Base-by-base conservation (phyloP, 441 rosid species). In the Bruguiera hainesii region DNA sequence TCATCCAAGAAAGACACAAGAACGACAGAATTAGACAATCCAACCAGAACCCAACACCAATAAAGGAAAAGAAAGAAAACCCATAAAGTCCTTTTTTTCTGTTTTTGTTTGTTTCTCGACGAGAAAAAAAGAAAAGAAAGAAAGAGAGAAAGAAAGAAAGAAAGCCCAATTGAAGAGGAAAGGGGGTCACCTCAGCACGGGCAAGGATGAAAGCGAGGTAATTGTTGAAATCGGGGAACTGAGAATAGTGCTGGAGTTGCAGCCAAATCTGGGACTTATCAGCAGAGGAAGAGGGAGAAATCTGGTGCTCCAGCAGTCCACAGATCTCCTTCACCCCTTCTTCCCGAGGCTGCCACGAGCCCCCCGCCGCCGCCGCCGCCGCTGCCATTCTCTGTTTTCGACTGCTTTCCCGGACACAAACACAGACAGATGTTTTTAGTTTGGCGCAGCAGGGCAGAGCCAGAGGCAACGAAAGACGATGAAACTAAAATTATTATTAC, bases 241-340 rank as follows among this genome's bases (percentile, higher is more conserved):
- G 94, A 63, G 98, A 92, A 80, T 83, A 88, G 81, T 84, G 93
- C 11, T 96, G 91, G 53, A 96, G 97, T 65, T 96, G 95, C 77
- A 87, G 87, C 98, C 91, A 85, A 83, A 93, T 85, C 94, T 86
- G 98, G 68, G 97, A 90, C 88, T 95, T 92, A 73, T 90, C 98
- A 55, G 85, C 86, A 50, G 84, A 76, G 66, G 96, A 88, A 76
- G 96, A 71, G 56, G 95, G 95, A 21, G 97, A 95, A 70, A 95
- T 92, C 84, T 95, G 99, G 69, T 89, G 91, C 79, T 90, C 92
- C 52, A 92, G 82, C 65, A 96, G 71, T 29, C 71, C 70, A 70
- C 96, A 96, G 88, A 96, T 96, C 95, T 89, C 95, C 65, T 67
- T 71, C 64, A 89, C 77, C 42, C 99, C 99, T 37, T 84, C 87